phyloP scores from a whole-genome alignment of 345 rosid genomes.

The Eucalyptus marginata region DNA sequence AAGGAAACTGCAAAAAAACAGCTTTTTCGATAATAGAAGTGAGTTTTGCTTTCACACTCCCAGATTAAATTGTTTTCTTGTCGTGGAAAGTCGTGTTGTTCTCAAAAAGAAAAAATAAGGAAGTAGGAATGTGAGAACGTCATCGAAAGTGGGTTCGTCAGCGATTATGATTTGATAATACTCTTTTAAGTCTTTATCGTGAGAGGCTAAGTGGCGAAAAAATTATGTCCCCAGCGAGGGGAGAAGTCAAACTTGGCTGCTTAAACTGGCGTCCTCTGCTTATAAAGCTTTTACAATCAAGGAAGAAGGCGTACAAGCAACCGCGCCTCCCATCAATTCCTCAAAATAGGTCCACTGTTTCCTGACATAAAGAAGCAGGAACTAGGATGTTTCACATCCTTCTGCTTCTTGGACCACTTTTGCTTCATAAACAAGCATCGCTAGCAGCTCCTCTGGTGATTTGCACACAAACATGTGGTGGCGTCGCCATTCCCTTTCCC shows the following conservation, averaged over 20 bases:
- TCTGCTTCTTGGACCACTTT: neutral
- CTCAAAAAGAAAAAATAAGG: neutral
- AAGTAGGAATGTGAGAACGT: neutral
- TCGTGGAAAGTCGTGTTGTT: neutral
- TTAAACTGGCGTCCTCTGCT: neutral
- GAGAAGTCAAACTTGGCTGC: neutral
- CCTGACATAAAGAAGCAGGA: neutral
- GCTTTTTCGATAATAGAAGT: neutral
- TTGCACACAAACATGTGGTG: rapidly evolving
- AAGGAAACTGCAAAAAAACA: no score
- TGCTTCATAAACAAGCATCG: neutral
- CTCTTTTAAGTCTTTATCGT: neutral
- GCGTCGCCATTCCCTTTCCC: neutral
- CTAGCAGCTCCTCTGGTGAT: neutral
- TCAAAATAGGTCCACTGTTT: neutral
- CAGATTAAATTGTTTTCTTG: no score
- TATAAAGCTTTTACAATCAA: neutral
- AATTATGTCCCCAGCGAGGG: neutral
- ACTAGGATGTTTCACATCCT: neutral
- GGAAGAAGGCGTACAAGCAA: neutral
- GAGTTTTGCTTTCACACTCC: neutral
- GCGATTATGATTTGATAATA: neutral
- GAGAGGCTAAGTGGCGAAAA: neutral
- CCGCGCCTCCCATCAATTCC: neutral
- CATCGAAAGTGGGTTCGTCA: rapidly evolving